These are phyloP conservation scores for Rhodotorula kratochvilovae DNA, from an alignment of 768 basidiomycete genomes.

Conservation along the genomic window DNA sequence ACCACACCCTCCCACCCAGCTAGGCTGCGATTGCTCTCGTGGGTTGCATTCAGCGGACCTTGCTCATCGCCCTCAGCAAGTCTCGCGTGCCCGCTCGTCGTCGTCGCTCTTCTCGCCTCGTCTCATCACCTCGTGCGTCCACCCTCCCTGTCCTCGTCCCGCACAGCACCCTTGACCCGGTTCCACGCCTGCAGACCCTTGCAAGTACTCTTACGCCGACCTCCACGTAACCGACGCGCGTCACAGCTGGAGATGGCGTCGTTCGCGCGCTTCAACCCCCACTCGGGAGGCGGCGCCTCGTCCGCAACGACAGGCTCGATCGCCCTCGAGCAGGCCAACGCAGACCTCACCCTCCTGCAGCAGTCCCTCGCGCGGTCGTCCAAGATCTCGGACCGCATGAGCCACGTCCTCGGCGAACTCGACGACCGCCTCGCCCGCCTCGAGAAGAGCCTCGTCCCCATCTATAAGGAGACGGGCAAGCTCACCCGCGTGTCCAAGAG, in stretches of 20 bases:
- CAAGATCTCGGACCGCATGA: slow-evolving; percentile 37
- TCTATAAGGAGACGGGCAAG: slow-evolving; percentile 40
- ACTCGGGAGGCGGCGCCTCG: neutral
- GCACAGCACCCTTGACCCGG: too few relatives aligned
- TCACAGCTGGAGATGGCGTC: neutral
- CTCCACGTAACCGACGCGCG: too few relatives aligned
- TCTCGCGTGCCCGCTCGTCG: too few relatives aligned
- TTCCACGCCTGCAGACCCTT: too few relatives aligned
- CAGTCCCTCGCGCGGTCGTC: slow-evolving; percentile 39
- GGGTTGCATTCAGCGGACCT: too few relatives aligned
- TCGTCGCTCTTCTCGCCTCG: too few relatives aligned
- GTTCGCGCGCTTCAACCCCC: neutral
- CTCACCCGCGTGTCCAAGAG: slow-evolving; percentile 37
- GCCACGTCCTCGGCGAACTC: slow-evolving; percentile 32
- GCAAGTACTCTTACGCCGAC: too few relatives aligned
- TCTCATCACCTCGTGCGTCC: too few relatives aligned
- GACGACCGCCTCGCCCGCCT: slow-evolving; percentile 42
- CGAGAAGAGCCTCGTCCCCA: slow-evolving; percentile 42
- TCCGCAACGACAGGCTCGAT: slow-evolving; percentile 15
- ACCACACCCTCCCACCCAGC: too few relatives aligned
- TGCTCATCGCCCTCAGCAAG: too few relatives aligned
- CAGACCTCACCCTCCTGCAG: slow-evolving; percentile 41
- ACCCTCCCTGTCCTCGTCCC: too few relatives aligned
- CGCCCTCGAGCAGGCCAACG: slow-evolving; percentile 34
- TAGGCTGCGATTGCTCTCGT: too few relatives aligned